phyloP scores from a whole-genome alignment of 805 yeast species.

The Monosporozyma aquatica region DNA sequence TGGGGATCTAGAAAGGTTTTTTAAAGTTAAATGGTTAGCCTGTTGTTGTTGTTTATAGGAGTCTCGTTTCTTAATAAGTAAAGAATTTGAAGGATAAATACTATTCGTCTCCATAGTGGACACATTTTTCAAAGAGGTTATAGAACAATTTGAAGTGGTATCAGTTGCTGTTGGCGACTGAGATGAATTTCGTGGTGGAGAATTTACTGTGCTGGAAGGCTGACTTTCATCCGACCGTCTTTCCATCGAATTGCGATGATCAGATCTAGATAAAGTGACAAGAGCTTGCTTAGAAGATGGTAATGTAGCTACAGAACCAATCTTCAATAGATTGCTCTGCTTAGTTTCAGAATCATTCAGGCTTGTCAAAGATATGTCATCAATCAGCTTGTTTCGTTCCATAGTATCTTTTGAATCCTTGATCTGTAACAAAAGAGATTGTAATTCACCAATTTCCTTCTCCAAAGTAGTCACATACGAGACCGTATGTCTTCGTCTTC shows the following conservation, averaged over 20 bases:
- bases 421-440: slow-evolving; percentile 9
- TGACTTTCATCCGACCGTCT: no score
- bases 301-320: no score
- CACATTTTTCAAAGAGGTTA: slow-evolving; percentile 2
- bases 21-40: slow-evolving; percentile 8
- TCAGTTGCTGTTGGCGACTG: not conserved
- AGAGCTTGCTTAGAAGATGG: no score
- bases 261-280: no score
- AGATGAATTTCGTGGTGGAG: no score
- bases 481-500: slow-evolving; percentile 38
- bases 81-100: slow-evolving; percentile 23
- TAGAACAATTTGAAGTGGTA: not conserved
- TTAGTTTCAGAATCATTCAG: not conserved
- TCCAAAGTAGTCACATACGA: slow-evolving; percentile 38
- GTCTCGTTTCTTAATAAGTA: slow-evolving; percentile 14
- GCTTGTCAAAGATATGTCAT: not conserved
- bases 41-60: slow-evolving; percentile 9
- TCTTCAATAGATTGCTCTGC: no score
- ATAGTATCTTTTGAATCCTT: slow-evolving; percentile 7
- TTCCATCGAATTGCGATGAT: no score
- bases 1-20: slow-evolving; percentile 19
- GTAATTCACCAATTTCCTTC: slow-evolving; percentile 17
- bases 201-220: no score
- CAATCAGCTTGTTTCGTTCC: slow-evolving; percentile 7
- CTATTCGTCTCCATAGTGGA: slow-evolving; percentile 14